Percentiles rank a stretch among this genome's conserved stretches.
These are phyloP conservation scores for Tephrocybe sp. DNA, from an alignment of 768 basidiomycete species.

Conservation along the genomic window DNA sequence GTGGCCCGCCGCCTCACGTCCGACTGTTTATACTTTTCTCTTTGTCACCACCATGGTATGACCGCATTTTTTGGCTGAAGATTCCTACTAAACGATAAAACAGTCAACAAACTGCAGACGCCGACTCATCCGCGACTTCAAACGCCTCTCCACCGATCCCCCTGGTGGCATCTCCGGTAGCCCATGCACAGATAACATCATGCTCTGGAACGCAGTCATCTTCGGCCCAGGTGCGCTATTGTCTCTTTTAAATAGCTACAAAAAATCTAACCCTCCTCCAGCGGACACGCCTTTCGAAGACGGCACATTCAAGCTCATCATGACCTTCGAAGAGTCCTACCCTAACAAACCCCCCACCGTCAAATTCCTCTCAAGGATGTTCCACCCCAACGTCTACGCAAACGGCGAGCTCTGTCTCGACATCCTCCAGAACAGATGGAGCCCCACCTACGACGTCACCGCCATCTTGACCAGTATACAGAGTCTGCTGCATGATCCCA, in stretches of 20 bases:
- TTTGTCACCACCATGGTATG: background rate
- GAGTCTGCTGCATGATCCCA: conserved; percentile 94
- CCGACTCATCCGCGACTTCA: conserved; percentile 97
- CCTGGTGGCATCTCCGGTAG: conserved; percentile 96
- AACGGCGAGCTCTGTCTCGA: conserved; percentile 98
- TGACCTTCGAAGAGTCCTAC: conserved; percentile 97
- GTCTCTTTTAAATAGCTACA: too few species aligned
- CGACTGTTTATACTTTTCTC: background rate
- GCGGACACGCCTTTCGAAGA: conserved; percentile 99
- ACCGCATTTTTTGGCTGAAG: background rate
- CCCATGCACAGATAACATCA: conserved; percentile 97
- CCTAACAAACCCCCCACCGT: conserved; percentile 98
- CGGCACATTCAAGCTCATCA: conserved; percentile 94
- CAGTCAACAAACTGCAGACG: conserved; percentile 94
- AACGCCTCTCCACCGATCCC: conserved; percentile 90
- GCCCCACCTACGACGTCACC: conserved; percentile 97
- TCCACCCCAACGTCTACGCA: conserved; percentile 98
- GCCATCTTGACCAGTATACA: conserved; percentile 98
- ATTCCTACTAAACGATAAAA: background rate
- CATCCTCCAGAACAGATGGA: conserved; percentile 98
- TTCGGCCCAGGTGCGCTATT: conserved; percentile 88
- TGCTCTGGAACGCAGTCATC: conserved; percentile 99
- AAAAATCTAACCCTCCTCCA: too few species aligned
- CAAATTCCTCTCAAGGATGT: conserved; percentile 97
- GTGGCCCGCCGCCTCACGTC: background rate